These are phyloP conservation scores for Chaetomium strumarium DNA, from an alignment of 2,329 filamentous ascomycete genomes.

Conservation along the genomic window DNA sequence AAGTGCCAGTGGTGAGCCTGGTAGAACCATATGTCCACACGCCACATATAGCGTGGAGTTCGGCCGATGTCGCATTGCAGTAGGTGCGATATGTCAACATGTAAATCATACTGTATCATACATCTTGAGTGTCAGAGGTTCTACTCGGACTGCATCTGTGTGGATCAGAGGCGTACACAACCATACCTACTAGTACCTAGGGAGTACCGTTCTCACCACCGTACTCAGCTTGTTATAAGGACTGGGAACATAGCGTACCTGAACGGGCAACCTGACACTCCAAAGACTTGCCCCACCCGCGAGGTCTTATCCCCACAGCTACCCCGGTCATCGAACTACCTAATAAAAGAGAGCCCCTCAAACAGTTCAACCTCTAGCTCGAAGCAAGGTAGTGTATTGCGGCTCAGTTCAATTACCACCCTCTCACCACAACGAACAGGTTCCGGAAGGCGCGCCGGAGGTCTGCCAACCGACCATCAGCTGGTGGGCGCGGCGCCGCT, in stretches of 20 bases:
- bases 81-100: constrained; percentile 13
- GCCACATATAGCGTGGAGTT: constrained; percentile 11
- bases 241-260: too few species aligned
- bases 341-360: constrained; percentile 14
- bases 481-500: neutral
- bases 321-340: constrained; percentile 11
- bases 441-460: neutral
- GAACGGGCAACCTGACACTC: too few species aligned
- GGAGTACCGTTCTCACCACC: too few species aligned
- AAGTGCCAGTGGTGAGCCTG: neutral
- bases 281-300: constrained; percentile 2
- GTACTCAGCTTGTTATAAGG: too few species aligned
- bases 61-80: constrained; percentile 11
- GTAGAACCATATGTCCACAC: constrained; percentile 8
- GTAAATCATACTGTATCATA: constrained; percentile 19
- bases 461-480: neutral
- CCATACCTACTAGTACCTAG: too few species aligned
- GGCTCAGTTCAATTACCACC: constrained; percentile 17
- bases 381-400: neutral
- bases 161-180: too few species aligned
- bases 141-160: neutral
- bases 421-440: constrained; percentile 1
- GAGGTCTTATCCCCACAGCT: constrained; percentile 5
- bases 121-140: neutral
- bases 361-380: constrained; percentile 8